Conservation (phyloP, 768 basidiomycete species). For the Amanita jacksonii region DNA sequence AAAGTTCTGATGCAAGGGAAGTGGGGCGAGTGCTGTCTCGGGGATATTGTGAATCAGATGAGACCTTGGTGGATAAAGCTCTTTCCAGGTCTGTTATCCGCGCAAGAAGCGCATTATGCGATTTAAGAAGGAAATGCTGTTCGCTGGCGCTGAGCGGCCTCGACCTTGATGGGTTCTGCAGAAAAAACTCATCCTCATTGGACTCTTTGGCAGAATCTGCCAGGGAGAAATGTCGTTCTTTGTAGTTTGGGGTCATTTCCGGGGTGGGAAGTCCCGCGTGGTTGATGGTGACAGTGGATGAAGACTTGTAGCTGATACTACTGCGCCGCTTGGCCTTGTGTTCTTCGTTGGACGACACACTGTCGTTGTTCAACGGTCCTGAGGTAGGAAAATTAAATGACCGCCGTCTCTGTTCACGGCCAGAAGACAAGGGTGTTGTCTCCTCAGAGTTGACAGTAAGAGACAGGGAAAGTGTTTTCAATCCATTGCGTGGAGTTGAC, state of each 20-base stretch:
- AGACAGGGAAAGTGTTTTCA: constrained; percentile 45
- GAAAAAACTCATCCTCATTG: constrained; percentile 36
- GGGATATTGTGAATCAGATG: constrained; percentile 23
- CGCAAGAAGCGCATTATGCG: constrained; percentile 72
- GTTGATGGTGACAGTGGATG: constrained; percentile 25
- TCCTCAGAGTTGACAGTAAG: constrained; percentile 21
- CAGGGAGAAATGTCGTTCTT: constrained; percentile 31
- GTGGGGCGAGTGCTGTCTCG: constrained; percentile 36
- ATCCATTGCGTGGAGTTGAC: constrained; percentile 37
- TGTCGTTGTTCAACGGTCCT: constrained; percentile 18
- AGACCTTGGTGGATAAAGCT: constrained; percentile 40
- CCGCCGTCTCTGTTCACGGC: constrained; percentile 20
- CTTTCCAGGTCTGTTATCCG: constrained; percentile 78
- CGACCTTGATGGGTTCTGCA: constrained; percentile 25
- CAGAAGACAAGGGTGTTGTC: constrained; percentile 12
- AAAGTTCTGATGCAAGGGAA: constrained; percentile 41
- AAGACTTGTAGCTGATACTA: constrained; percentile 65
- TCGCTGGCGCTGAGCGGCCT: constrained; percentile 62
- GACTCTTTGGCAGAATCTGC: constrained; percentile 21
- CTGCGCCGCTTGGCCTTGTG: constrained; percentile 39
- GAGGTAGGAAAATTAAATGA: constrained; percentile 26
- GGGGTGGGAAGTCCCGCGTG: constrained; percentile 55
- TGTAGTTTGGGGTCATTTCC: constrained; percentile 56
- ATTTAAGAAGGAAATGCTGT: constrained; percentile 80
- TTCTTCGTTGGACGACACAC: constrained; percentile 23